A percentile compares a stretch with the other conserved stretches of the same genome.
These are phyloP conservation scores for Rhodotorula sp. DNA, from an alignment of 1,284 basidiomycete genomes.

Conservation along the genomic window DNA sequence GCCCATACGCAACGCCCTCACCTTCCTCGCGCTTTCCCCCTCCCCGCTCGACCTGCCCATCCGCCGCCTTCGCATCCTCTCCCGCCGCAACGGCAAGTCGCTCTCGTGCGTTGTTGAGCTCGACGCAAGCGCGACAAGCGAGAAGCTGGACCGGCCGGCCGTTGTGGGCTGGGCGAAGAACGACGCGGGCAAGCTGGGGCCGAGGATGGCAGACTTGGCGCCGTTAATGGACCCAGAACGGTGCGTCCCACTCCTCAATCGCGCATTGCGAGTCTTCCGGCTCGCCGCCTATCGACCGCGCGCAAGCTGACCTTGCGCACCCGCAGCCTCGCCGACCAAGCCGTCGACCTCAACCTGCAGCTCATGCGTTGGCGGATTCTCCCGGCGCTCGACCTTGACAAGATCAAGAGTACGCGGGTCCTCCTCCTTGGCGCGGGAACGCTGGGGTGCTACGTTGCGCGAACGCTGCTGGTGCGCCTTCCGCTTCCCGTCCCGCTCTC, in stretches of 20 bases:
- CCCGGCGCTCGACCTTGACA: slow-evolving; percentile 83
- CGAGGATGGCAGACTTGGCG: slow-evolving; percentile 85
- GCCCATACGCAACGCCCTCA: slow-evolving; percentile 89
- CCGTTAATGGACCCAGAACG: slow-evolving; percentile 91
- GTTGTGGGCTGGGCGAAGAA: slow-evolving; percentile 97
- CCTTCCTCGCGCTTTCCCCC: slow-evolving; percentile 65
- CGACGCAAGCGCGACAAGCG: not conserved
- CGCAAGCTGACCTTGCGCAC: not conserved
- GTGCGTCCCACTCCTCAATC: slow-evolving; percentile 51
- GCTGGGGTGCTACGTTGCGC: slow-evolving; percentile 91
- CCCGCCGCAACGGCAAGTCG: slow-evolving; percentile 63
- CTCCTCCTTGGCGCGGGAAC: slow-evolving; percentile 93
- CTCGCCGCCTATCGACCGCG: too few relatives aligned
- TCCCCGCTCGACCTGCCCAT: slow-evolving; percentile 54
- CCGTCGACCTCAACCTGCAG: slow-evolving; percentile 94
- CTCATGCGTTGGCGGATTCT: slow-evolving; percentile 98
- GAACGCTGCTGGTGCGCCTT: slow-evolving; percentile 75
- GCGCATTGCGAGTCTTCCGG: not conserved
- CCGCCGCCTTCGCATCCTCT: slow-evolving; percentile 59
- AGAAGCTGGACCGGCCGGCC: slow-evolving; percentile 48
- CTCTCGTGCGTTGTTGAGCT: not conserved
- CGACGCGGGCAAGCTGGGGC: slow-evolving; percentile 75
- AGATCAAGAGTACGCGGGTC: slow-evolving; percentile 75
- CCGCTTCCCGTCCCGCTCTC: not conserved
- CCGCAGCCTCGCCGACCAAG: slow-evolving; percentile 84